Base-by-base conservation (phyloP, 345 rosid species). In the Alliaria petiolata region DNA sequence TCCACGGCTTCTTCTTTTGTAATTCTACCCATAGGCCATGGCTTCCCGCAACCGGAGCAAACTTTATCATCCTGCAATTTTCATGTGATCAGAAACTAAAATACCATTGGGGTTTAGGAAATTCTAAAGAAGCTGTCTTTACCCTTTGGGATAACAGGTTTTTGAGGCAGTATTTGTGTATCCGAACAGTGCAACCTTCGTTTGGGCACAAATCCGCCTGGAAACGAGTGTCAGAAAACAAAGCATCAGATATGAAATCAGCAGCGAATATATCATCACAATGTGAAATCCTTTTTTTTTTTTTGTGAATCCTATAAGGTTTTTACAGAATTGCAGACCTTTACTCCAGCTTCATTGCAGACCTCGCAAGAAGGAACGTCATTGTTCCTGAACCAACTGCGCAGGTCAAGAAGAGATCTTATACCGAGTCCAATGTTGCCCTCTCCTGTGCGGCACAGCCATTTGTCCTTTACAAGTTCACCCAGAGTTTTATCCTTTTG, bases 301-400 rank as follows among this genome's bases (percentile, higher is more conserved):
- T 2, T 7, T 9, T 55, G 22, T n/a, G 58, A 51, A 39, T 31
- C 13, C 42, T 33, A 35, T 42, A 15, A 51, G 40, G 7, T 57
- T 56, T 47, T 12, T 19, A 56, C 36, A 62, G 36, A 68, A 54
- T 28, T 35, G 65, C 65, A 56, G 22, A 91, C 99, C 97, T 95
- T 95, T 36, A 95, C 64, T 26, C 86, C 96, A 72, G 93, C 90
- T 82, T 91, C 99, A 20, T 88, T 91, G 83, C 99, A 95, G 46
- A 95, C 88, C 81, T 86, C 86, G 47, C 99, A 95, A 8, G 86
- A 77, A 70, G 96, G 89, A 79, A 82, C 80, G 57, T 83, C 93
- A 67, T 80, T 76, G 81, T 72, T 86, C 66, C 83, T 81, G 78
- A 95, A 85, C 90, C 90, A 91, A 69, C 92, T 82, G 43, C 96